Conservation (phyloP, 495 filamentous ascomycete species). For the Jackrogersella multiformis region DNA sequence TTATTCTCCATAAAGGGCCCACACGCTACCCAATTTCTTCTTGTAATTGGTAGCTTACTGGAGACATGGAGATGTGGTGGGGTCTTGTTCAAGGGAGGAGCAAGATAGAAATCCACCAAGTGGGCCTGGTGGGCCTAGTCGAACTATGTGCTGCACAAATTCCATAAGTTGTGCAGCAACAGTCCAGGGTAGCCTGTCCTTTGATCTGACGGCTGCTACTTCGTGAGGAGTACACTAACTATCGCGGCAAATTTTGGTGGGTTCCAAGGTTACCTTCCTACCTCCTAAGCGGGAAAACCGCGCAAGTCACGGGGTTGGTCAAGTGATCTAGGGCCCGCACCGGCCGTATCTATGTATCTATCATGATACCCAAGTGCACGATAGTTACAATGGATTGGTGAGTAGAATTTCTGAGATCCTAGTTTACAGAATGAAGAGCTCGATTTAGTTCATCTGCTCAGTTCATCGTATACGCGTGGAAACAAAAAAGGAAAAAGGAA, state of each 20-base stretch:
- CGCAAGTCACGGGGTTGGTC: constrained; percentile 33
- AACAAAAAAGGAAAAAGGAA: constrained; percentile 9
- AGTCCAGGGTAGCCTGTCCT: neutral
- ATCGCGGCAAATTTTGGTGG: neutral
- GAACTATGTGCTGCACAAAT: constrained; percentile 10
- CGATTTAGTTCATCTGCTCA: neutral
- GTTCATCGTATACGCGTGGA: neutral
- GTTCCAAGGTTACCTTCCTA: neutral
- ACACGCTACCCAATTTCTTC: constrained; percentile 13
- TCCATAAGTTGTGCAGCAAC: constrained; percentile 26
- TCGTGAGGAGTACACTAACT: neutral
- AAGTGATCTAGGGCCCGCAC: constrained; percentile 8
- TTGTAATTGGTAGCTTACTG: constrained; percentile 23
- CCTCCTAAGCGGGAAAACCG: constrained; percentile 32
- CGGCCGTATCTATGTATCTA: neutral
- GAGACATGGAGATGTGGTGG: constrained; percentile 19
- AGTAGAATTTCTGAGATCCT: constrained; percentile 7
- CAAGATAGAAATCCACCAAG: constrained; percentile 22
- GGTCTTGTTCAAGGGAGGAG: constrained; percentile 11
- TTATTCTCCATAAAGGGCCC: constrained; percentile 22
- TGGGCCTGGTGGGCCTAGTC: constrained; percentile 31
- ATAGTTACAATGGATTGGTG: constrained; percentile 1
- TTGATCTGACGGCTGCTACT: neutral
- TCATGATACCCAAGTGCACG: constrained; percentile 15
- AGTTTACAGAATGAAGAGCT: constrained; percentile 8